Conservation (phyloP, 768 basidiomycete species). For the Rhizopogon sp. region DNA sequence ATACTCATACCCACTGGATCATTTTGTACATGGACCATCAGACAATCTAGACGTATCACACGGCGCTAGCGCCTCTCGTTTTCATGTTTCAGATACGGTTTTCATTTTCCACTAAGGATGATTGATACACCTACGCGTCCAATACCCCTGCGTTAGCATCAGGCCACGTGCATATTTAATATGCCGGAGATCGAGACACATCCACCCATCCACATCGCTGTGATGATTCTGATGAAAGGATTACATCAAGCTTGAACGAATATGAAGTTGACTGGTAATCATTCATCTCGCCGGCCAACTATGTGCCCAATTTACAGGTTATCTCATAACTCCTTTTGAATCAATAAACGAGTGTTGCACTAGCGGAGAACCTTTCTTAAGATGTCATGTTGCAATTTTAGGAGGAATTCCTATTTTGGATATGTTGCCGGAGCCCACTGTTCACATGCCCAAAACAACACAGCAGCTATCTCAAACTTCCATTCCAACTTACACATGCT, state of each 20-base stretch:
- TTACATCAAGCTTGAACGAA: too few species aligned
- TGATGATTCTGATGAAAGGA: too few species aligned
- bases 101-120: background rate
- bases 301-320: too few species aligned
- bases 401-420: background rate
- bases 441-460: background rate
- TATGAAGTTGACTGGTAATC: too few species aligned
- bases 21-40: background rate
- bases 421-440: background rate
- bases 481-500: background rate
- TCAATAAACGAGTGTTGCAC: too few species aligned
- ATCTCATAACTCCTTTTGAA: too few species aligned
- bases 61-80: background rate
- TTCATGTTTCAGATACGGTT: background rate
- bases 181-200: too few species aligned
- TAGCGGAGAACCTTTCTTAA: too few species aligned
- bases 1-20: background rate
- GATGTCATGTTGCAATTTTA: background rate
- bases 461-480: background rate
- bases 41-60: background rate
- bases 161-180: too few species aligned
- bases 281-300: too few species aligned
- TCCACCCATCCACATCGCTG: too few species aligned
- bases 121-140: background rate
- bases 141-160: too few species aligned